phyloP scores from a whole-genome alignment of 306 rosid genomes.

The Bauhinia variegata region DNA sequence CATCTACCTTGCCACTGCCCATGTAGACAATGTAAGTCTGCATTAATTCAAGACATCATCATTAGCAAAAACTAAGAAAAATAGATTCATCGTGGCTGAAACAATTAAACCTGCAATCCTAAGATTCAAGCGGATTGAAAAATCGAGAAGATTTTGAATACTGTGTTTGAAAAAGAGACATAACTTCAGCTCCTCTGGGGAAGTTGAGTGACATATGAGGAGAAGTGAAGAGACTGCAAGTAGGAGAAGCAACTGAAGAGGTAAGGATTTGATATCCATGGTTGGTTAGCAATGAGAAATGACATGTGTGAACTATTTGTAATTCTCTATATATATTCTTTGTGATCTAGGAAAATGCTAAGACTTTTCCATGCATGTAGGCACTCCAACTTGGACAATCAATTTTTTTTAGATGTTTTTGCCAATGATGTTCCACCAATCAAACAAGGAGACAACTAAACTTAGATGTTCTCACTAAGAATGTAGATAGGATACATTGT shows the following conservation, averaged over 20 bases:
- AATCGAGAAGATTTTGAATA: no score
- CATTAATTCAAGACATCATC: neutral
- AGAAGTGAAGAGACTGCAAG: neutral
- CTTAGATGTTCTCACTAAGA: no score
- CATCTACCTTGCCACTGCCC: slow-evolving; percentile 25
- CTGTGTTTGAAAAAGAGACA: neutral
- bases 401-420: no score
- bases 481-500: no score
- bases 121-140: no score
- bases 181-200: neutral
- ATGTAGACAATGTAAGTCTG: slow-evolving; percentile 52
- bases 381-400: neutral
- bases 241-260: slow-evolving; percentile 13
- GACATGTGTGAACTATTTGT: neutral
- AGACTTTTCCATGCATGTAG: neutral
- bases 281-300: neutral
- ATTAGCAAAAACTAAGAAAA: neutral
- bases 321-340: neutral
- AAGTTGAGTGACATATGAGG: slow-evolving; percentile 1
- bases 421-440: neutral
- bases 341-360: no score
- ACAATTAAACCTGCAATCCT: neutral
- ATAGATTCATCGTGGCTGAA: neutral
- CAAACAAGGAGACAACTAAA: no score
- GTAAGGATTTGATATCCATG: neutral